These are phyloP conservation scores for Xylariaceae sp. DNA, from an alignment of 2,329 filamentous ascomycete species.

Conservation along the genomic window DNA sequence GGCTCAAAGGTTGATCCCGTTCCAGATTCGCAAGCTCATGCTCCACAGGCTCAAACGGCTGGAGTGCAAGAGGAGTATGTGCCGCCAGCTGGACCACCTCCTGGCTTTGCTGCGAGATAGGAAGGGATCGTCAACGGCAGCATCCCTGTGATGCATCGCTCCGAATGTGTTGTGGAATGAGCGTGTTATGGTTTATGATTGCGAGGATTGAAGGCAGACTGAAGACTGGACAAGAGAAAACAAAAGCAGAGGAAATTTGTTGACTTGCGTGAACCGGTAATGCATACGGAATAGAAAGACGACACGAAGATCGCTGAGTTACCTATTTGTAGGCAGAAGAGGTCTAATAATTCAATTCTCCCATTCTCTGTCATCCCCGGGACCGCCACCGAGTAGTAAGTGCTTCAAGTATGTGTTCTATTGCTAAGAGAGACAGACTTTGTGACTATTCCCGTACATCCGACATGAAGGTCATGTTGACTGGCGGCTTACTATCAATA, in stretches of 20 bases:
- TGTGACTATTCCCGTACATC: no score
- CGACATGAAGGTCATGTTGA: no score
- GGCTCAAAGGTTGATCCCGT: slow-evolving; percentile 50
- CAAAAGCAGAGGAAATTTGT: no score
- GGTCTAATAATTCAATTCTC: not conserved
- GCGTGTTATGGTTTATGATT: no score
- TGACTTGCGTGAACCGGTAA: no score
- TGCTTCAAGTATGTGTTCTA: no score
- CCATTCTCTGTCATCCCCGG: not conserved
- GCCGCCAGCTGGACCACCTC: slow-evolving; percentile 41
- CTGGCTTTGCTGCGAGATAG: slow-evolving; percentile 19
- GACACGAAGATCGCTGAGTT: not conserved
- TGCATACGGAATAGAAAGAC: not conserved
- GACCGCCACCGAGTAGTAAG: not conserved
- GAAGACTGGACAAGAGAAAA: no score
- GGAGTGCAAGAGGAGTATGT: slow-evolving; percentile 29
- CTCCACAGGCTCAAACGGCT: not conserved
- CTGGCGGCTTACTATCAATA: no score
- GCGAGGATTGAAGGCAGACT: no score
- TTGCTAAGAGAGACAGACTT: no score
- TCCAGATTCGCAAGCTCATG: slow-evolving; percentile 33
- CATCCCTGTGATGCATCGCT: not conserved
- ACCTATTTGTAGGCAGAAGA: not conserved
- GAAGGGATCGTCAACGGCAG: not conserved
- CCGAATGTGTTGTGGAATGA: not conserved